A percentile compares a stretch with the other conserved stretches of the same genome.
These are phyloP conservation scores for Sequoiadendron giganteum DNA, from an alignment of 75 land plant genomes.

Conservation along the genomic window DNA sequence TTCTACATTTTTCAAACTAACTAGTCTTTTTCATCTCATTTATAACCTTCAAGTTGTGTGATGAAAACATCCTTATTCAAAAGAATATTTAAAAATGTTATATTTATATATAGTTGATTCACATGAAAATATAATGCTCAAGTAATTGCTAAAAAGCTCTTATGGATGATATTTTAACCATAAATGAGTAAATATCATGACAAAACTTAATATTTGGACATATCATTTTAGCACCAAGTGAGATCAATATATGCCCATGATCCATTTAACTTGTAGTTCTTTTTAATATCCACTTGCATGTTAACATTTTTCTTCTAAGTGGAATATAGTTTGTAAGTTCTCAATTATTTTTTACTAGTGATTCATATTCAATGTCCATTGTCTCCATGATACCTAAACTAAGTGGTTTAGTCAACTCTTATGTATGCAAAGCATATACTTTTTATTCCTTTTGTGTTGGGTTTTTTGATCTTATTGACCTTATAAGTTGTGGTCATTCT, in stretches of 20 bases:
- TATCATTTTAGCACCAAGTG: neutral
- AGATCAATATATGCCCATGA: neutral
- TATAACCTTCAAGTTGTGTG: neutral
- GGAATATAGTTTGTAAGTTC: too few relatives aligned
- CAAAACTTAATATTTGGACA: neutral
- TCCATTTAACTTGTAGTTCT: neutral
- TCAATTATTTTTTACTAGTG: too few relatives aligned
- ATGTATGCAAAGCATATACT: too few relatives aligned
- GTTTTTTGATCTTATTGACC: too few relatives aligned
- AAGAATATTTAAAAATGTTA: neutral
- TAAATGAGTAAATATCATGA: neutral
- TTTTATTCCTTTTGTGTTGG: too few relatives aligned
- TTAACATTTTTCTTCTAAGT: too few relatives aligned
- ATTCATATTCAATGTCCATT: too few relatives aligned
- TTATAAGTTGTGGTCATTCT: too few relatives aligned
- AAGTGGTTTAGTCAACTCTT: too few relatives aligned
- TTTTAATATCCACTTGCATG: neutral
- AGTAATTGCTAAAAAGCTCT: neutral
- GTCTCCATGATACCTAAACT: too few relatives aligned
- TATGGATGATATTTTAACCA: neutral
- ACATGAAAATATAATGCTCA: neutral
- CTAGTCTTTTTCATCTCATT: neutral
- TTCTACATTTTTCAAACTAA: neutral
- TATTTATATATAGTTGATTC: neutral
- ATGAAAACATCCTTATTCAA: neutral